A percentile compares a stretch with the other conserved stretches of the same genome.
Evolutionary conservation across 2,329 filamentous ascomycete genomes (phyloP).

Genomic region (Chaetomiaceae sp.): DNA sequence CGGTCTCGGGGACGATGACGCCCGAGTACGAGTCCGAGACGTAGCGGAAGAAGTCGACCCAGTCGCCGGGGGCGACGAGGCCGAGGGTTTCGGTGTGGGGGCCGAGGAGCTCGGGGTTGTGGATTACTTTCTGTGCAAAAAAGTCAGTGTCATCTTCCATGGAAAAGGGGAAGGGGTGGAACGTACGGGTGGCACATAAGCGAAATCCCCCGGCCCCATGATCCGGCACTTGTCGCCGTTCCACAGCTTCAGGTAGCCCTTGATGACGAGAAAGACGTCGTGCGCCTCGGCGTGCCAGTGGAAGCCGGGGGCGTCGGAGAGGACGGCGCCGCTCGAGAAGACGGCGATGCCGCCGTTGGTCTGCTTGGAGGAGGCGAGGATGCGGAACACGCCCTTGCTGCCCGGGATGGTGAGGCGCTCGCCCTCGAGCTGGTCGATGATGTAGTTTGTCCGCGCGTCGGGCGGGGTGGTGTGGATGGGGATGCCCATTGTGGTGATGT

Average conservation of each 20-base stretch:
- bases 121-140: constrained; percentile 38
- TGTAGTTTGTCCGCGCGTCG: constrained; percentile 37
- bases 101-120: constrained; percentile 52
- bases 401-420: constrained; percentile 49
- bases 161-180: background rate
- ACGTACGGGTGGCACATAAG: constrained; percentile 46
- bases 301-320: constrained; percentile 46
- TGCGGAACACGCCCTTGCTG: constrained; percentile 47
- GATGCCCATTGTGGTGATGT: constrained; percentile 27
- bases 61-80: constrained; percentile 53
- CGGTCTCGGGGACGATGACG: constrained; percentile 46
- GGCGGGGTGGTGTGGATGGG: constrained; percentile 35
- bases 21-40: constrained; percentile 50
- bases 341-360: constrained; percentile 48
- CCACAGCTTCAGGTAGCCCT: constrained; percentile 53
- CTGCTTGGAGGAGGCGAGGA: constrained; percentile 48
- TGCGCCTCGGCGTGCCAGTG: constrained; percentile 55
- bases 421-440: constrained; percentile 46
- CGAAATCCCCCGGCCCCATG: constrained; percentile 53
- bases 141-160: background rate
- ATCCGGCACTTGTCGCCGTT: constrained; percentile 52
- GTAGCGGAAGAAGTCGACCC: constrained; percentile 58
- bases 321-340: constrained; percentile 45
- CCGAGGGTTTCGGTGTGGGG: constrained; percentile 52
- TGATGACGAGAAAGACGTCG: constrained; percentile 53